Base-by-base conservation (phyloP, 331 rosid genomes). In the Dryas integrifolia region DNA sequence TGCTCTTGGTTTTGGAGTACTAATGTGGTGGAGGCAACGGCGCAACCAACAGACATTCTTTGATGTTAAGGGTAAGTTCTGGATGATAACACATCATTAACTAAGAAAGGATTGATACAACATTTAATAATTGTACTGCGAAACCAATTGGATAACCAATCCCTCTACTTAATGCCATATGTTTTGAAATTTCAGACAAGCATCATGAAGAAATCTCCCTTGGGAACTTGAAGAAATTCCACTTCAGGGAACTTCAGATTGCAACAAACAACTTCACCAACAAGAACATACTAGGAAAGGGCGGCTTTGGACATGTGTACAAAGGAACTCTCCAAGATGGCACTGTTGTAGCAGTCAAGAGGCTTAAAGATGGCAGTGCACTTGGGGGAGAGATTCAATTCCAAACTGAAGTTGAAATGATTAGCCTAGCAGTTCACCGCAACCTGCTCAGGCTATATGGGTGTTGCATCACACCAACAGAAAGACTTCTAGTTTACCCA, bases 371-470 rank as follows among this genome's bases (percentile, higher is more conserved):
- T 80, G 96, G 97, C 38, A 89, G 84, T 76, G 97, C 97, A 67
- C 78, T 74, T 61, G 95, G 98, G 63, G 97, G 98, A 35, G 98
- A 91, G 80, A 88, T 91, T 74, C 98, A 94, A 58, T 94, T 94
- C 82, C 98, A 94, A 84, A 94, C 98, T n/a, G 98, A 95, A 81
- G 96, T 95, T 66, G 98, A 95, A 83, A 91, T 92, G 98, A 95
- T 95, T 75, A 92, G 98, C 76, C 73, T 95, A 9, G 98, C 98
- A 4, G 97, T 91, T 16, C 98, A 95, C 72, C 81, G 98, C 68
- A 88, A 95, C 79, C 97, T 95, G 68, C 96, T 95, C 74, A 81
- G 93, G 70, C 85, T 95, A 6, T 89, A 88, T 62, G 98, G 98
- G 8, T 91, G 91, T 79, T 91, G 98, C 63, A 85, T 89, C 78